A percentile compares a stretch with the other conserved stretches of the same genome.
phyloP scores from a whole-genome alignment of 2,329 filamentous ascomycete genomes.

The Aaosphaeria arxii region DNA sequence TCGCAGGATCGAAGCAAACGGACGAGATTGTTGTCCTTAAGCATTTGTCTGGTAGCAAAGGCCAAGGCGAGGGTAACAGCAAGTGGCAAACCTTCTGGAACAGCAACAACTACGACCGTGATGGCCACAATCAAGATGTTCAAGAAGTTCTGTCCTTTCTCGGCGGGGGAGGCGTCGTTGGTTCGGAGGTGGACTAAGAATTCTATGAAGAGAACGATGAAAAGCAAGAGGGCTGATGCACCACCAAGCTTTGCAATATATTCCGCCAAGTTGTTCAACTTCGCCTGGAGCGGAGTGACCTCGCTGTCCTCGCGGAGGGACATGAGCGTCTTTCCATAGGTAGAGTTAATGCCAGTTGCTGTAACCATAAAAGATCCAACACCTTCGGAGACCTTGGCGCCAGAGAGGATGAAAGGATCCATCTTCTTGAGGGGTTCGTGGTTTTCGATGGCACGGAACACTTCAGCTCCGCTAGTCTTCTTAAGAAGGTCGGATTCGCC shows the following conservation, averaged over 20 bases:
- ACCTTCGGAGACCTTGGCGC: slow-evolving; percentile 73
- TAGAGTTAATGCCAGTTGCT: slow-evolving; percentile 69
- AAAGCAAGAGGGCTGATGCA: slow-evolving; percentile 73
- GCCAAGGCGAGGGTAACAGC: slow-evolving; percentile 67
- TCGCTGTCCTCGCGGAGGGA: slow-evolving; percentile 73
- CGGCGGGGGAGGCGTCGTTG: slow-evolving; percentile 55
- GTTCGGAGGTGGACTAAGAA: slow-evolving; percentile 69
- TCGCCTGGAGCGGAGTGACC: slow-evolving; percentile 74
- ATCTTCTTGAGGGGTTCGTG: slow-evolving; percentile 62
- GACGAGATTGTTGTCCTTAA: slow-evolving; percentile 70
- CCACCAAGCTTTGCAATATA: slow-evolving; percentile 78
- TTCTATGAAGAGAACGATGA: slow-evolving; percentile 81
- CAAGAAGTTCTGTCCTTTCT: slow-evolving; percentile 72
- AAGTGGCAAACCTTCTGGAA: slow-evolving; percentile 64
- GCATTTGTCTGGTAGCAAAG: slow-evolving; percentile 65
- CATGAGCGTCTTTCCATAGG: slow-evolving; percentile 75
- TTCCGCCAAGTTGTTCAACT: slow-evolving; percentile 73
- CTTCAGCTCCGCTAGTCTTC: slow-evolving; percentile 64
- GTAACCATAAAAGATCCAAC: slow-evolving; percentile 75
- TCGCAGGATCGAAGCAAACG: slow-evolving; percentile 65
- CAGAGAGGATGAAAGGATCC: slow-evolving; percentile 86
- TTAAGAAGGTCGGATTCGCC: slow-evolving; percentile 72
- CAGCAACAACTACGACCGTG: slow-evolving; percentile 67
- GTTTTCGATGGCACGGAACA: slow-evolving; percentile 62
- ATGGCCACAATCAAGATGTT: slow-evolving; percentile 63